Percentiles rank a stretch among this genome's conserved stretches.
Conservation (phyloP, 805 yeast genomes). For the Saccharomycopsis sp. region DNA sequence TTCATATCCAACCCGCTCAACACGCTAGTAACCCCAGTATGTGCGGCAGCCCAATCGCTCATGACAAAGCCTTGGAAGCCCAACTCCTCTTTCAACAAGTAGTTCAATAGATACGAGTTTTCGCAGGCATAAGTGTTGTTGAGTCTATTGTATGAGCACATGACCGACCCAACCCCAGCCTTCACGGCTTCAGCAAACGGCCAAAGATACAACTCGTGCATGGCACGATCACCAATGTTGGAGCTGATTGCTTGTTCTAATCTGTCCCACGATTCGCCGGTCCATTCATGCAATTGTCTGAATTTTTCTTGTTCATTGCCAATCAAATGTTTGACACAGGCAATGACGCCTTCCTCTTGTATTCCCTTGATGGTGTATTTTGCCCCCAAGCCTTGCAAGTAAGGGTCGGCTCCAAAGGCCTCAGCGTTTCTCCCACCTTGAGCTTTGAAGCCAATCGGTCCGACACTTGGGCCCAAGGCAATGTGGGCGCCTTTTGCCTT, state of each 20-base stretch:
- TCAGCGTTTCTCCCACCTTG: constrained; percentile 62
- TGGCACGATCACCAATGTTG: constrained; percentile 49
- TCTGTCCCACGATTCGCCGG: constrained; percentile 21
- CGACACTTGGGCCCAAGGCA: constrained; percentile 47
- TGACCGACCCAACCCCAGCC: constrained; percentile 53
- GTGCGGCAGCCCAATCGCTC: constrained; percentile 61
- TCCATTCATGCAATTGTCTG: constrained; percentile 31
- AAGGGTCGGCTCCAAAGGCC: constrained; percentile 54
- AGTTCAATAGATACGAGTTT: constrained; percentile 45
- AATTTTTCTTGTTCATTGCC: constrained; percentile 59
- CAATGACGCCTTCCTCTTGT: constrained; percentile 49
- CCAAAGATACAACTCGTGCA: constrained; percentile 57
- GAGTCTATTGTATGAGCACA: constrained; percentile 51
- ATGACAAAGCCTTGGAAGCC: constrained; percentile 64
- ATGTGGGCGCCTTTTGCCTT: constrained; percentile 46
- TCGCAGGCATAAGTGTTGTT: constrained; percentile 53
- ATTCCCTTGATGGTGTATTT: constrained; percentile 45
- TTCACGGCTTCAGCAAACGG: constrained; percentile 56
- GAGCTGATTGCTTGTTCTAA: constrained; percentile 34
- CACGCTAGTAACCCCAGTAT: constrained; percentile 46
- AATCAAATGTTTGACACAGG: constrained; percentile 47
- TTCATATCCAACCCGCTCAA: constrained; percentile 56
- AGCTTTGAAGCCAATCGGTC: constrained; percentile 55
- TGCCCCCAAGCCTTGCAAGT: constrained; percentile 47
- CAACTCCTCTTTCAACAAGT: constrained; percentile 48